Conservation (phyloP, 495 filamentous ascomycete species). For the Trichoderma virens region DNA sequence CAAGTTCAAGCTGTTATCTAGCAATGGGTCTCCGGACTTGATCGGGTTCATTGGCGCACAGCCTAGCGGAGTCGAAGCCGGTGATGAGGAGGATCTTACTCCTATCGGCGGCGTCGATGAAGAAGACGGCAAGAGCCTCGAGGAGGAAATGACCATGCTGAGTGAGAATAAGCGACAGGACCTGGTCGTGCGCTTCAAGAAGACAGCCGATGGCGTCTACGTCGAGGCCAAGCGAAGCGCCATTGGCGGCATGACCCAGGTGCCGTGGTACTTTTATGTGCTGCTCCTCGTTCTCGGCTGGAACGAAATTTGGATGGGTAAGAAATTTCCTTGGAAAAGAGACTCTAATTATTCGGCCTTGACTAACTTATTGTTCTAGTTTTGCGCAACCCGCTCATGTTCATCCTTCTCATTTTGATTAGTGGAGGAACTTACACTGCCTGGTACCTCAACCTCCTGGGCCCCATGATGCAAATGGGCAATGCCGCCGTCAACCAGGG, state of each 20-base stretch:
- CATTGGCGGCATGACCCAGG: slow-evolving; percentile 89
- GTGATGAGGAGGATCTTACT: slow-evolving; percentile 80
- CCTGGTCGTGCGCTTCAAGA: slow-evolving; percentile 90
- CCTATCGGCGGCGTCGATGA: slow-evolving; percentile 89
- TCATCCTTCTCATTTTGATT: slow-evolving; percentile 73
- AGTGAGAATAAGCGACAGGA: slow-evolving; percentile 82
- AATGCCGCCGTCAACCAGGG: slow-evolving; percentile 84
- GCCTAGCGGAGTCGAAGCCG: slow-evolving; percentile 65
- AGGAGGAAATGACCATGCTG: slow-evolving; percentile 93
- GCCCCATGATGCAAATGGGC: slow-evolving; percentile 88
- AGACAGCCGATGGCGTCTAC: slow-evolving; percentile 92
- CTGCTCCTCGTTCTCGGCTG: slow-evolving; percentile 83
- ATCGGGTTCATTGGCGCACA: slow-evolving; percentile 71
- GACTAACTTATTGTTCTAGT: slow-evolving; percentile 50
- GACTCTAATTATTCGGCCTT: background rate
- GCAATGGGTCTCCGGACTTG: slow-evolving; percentile 68
- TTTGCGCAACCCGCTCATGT: slow-evolving; percentile 85
- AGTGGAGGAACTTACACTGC: slow-evolving; percentile 75
- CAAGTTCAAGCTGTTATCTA: slow-evolving; percentile 65
- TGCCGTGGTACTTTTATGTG: slow-evolving; percentile 90
- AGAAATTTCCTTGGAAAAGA: slow-evolving; percentile 25
- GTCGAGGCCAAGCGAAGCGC: slow-evolving; percentile 95
- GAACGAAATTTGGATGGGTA: slow-evolving; percentile 93
- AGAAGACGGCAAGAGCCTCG: slow-evolving; percentile 84
- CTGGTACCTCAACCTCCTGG: slow-evolving; percentile 88